These are phyloP conservation scores for Aegilops tauschii DNA, from an alignment of 176 grass and related monocot species.

Conservation along the genomic window DNA sequence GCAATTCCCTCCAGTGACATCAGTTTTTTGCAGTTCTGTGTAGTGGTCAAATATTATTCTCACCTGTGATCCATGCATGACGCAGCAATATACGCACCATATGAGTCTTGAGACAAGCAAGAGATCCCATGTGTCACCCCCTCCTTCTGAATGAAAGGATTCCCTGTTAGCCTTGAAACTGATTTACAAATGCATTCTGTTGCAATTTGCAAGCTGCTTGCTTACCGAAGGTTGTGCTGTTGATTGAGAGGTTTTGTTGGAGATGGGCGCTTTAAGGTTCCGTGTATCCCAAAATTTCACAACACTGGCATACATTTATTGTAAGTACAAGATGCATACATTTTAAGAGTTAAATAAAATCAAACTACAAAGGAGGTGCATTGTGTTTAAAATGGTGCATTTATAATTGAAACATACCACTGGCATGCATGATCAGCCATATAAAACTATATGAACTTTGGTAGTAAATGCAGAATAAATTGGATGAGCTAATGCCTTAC, in stretches of 20 bases:
- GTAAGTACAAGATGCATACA: not conserved
- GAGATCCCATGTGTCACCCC: conserved; percentile 82
- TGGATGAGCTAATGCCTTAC: conserved; percentile 29
- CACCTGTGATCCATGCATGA: conserved; percentile 98
- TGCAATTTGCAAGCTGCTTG: not conserved
- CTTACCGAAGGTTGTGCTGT: conserved; percentile 51
- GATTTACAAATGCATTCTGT: not conserved
- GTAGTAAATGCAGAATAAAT: conserved; percentile 8
- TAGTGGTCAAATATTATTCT: not conserved
- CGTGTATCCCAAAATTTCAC: conserved; percentile 96
- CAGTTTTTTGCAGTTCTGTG: not conserved
- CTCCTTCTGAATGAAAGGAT: conserved; percentile 50
- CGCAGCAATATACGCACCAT: conserved; percentile 61
- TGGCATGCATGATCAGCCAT: not conserved
- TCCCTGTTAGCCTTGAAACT: not conserved
- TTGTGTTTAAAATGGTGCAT: not conserved
- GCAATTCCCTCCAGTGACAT: not conserved
- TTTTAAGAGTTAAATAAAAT: not conserved
- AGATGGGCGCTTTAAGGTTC: conserved; percentile 61
- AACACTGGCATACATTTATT: conserved; percentile 40
- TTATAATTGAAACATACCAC: not conserved
- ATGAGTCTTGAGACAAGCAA: conserved; percentile 84
- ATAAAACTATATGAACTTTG: not conserved
- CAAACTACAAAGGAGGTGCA: not conserved
- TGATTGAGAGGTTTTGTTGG: conserved; percentile 46